Evolutionary conservation across 306 rosid genomes (phyloP).

Genomic region (Trifolium pratense): DNA sequence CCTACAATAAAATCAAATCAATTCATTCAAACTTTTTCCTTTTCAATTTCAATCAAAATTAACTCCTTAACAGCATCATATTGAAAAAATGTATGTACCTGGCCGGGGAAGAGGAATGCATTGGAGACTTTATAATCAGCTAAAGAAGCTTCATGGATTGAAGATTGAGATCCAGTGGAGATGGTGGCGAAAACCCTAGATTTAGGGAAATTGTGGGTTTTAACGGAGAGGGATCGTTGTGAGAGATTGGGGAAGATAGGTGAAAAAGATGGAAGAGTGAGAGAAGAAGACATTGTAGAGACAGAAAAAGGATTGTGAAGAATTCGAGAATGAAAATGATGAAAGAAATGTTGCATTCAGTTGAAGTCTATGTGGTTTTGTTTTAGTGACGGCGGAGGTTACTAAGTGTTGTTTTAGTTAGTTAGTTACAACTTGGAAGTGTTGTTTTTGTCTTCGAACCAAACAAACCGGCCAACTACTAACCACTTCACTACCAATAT

Average conservation of each 20-base stretch:
- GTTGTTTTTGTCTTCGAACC: slow-evolving; percentile 38
- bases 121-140: slow-evolving; percentile 71
- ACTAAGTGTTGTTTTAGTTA: slow-evolving; percentile 53
- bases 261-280: slow-evolving; percentile 54
- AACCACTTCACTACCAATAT: too few relatives aligned
- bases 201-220: slow-evolving; percentile 43
- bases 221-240: slow-evolving; percentile 39
- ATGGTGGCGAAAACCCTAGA: slow-evolving; percentile 78
- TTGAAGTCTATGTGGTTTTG: not conserved
- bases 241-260: slow-evolving; percentile 50
- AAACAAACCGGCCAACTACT: slow-evolving; percentile 59
- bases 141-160: slow-evolving; percentile 58
- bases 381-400: slow-evolving; percentile 57
- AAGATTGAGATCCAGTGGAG: slow-evolving; percentile 70
- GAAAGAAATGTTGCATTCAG: slow-evolving; percentile 47
- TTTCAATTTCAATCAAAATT: slow-evolving; percentile 12
- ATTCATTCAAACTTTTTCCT: not conserved
- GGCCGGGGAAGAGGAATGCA: slow-evolving; percentile 95
- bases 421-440: not conserved
- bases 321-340: slow-evolving; percentile 37
- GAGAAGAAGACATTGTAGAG: slow-evolving; percentile 59
- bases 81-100: slow-evolving; percentile 53
- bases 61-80: not conserved
- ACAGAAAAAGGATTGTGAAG: slow-evolving; percentile 43
- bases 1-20: slow-evolving; percentile 53